Percentiles rank a stretch among this genome's conserved stretches.
These are phyloP conservation scores for Rhynchosporium agropyri DNA, from an alignment of 2,329 filamentous ascomycete species.

Conservation along the genomic window DNA sequence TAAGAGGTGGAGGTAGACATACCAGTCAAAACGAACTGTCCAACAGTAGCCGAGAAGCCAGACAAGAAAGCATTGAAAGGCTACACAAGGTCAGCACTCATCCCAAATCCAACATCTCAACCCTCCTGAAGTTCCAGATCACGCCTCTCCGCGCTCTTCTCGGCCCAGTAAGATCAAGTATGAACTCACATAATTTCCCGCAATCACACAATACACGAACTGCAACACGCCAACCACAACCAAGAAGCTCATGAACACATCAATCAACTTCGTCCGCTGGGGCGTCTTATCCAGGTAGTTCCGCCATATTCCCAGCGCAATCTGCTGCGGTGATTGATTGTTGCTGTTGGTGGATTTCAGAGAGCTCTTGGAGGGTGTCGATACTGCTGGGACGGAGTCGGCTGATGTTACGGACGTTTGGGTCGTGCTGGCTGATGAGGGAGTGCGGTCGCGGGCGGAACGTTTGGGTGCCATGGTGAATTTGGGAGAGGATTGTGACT, in stretches of 20 bases:
- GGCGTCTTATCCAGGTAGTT: slow-evolving; percentile 82
- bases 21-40: slow-evolving; percentile 95
- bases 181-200: slow-evolving; percentile 85
- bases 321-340: slow-evolving; percentile 48
- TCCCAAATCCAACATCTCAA: background rate
- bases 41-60: slow-evolving; percentile 91
- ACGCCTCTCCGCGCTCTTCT: background rate
- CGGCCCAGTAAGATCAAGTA: slow-evolving; percentile 1
- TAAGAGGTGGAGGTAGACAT: slow-evolving; percentile 42
- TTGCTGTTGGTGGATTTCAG: slow-evolving; percentile 33
- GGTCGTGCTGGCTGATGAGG: slow-evolving; percentile 31
- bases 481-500: slow-evolving; percentile 6
- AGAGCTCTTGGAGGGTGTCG: slow-evolving; percentile 29
- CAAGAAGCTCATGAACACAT: slow-evolving; percentile 87
- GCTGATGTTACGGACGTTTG: slow-evolving; percentile 34
- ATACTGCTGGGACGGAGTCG: slow-evolving; percentile 35
- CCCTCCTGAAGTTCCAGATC: background rate
- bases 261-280: slow-evolving; percentile 88
- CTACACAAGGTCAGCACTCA: slow-evolving; percentile 51
- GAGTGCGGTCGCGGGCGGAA: slow-evolving; percentile 40
- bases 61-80: slow-evolving; percentile 98
- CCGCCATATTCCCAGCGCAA: slow-evolving; percentile 70
- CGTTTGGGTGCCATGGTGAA: slow-evolving; percentile 55
- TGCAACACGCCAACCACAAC: slow-evolving; percentile 85
- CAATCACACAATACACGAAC: slow-evolving; percentile 89